A percentile compares a stretch with the other conserved stretches of the same genome.
These are phyloP conservation scores for Drosera capensis DNA, from an alignment of 148 eudicot species.

Conservation along the genomic window DNA sequence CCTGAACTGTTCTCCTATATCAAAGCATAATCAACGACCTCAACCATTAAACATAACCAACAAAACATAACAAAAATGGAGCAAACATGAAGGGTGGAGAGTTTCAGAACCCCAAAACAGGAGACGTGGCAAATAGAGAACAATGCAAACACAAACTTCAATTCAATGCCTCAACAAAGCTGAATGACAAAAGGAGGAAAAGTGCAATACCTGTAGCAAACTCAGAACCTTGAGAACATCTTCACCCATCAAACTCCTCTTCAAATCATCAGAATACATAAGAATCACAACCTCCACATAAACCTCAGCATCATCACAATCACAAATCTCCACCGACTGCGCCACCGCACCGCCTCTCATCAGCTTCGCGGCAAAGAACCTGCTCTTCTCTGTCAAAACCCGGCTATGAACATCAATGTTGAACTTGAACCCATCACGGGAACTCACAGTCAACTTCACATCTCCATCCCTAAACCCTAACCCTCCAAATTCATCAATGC, in stretches of 20 bases:
- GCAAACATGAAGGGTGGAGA: no score
- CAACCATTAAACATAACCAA: no score
- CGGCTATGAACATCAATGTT: constrained; percentile 61
- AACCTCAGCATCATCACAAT: constrained; percentile 83
- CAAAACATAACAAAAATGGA: no score
- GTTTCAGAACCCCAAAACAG: no score
- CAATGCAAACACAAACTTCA: not conserved
- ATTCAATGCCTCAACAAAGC: not conserved
- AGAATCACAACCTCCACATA: constrained; percentile 69
- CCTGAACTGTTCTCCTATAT: no score
- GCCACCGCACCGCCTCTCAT: constrained; percentile 18
- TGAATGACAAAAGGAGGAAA: not conserved
- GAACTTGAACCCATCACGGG: constrained; percentile 53
- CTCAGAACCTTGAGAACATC: constrained; percentile 49
- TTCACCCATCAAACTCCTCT: constrained; percentile 46
- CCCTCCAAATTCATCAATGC: no score
- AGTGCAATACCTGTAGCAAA: constrained; percentile 55
- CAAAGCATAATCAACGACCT: no score
- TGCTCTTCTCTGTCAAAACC: constrained; percentile 49
- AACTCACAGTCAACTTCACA: constrained; percentile 59
- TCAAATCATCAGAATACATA: constrained; percentile 68
- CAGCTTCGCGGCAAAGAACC: constrained; percentile 64
- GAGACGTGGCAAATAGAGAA: no score
- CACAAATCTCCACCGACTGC: constrained; percentile 80
- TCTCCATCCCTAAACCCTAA: constrained; percentile 49